These are phyloP conservation scores for Gillenia trifoliata DNA, from an alignment of 306 rosid genomes.

Conservation along the genomic window DNA sequence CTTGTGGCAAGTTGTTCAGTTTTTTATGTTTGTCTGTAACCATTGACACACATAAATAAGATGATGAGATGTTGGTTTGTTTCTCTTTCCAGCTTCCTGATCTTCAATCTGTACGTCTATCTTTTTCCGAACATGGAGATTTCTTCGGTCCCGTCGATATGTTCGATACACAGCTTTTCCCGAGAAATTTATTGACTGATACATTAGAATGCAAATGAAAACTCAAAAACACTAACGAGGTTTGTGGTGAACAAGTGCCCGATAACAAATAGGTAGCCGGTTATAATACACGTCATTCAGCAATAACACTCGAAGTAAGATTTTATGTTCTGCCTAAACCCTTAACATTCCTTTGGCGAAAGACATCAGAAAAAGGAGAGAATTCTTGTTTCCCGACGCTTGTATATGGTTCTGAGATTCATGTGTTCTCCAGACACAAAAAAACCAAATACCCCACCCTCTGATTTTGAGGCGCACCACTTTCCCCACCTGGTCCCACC, in stretches of 20 bases:
- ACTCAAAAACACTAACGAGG: neutral
- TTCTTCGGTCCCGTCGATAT: neutral
- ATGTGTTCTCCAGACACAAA: no score
- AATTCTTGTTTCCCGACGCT: neutral
- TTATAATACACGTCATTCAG: no score
- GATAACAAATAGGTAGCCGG: no score
- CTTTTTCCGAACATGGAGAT: neutral
- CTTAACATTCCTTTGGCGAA: no score
- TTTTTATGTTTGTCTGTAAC: neutral
- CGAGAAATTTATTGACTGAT: neutral
- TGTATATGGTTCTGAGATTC: no score
- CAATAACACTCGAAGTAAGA: neutral
- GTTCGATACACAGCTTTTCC: neutral
- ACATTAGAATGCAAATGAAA: neutral
- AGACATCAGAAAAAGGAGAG: no score
- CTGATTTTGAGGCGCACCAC: no score
- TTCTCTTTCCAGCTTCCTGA: neutral
- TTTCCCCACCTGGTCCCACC: no score
- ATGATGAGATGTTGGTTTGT: neutral
- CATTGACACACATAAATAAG: slow-evolving; percentile 18
- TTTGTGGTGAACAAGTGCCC: no score
- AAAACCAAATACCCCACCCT: no score
- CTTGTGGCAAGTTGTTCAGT: neutral
- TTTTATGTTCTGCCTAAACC: neutral
- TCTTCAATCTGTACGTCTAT: neutral